Evolutionary conservation across 2,329 filamentous ascomycete species (phyloP).

Genomic region (Phaeoacremonium minimum): DNA sequence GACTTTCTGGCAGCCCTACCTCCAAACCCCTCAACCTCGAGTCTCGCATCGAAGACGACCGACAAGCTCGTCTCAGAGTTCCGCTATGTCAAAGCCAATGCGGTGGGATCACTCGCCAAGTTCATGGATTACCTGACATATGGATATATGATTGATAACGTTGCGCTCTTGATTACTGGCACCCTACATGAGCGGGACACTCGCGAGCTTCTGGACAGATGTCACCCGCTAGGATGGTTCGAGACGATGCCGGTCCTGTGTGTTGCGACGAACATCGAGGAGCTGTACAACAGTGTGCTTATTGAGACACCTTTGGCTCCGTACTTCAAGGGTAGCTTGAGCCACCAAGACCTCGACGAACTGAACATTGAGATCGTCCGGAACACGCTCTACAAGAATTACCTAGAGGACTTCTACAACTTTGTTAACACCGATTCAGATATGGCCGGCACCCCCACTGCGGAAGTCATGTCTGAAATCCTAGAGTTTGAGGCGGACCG

Average conservation of each 20-base stretch:
- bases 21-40: constrained; percentile 93
- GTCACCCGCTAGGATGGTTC: constrained; percentile 97
- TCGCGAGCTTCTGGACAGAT: constrained; percentile 88
- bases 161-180: constrained; percentile 94
- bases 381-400: constrained; percentile 99
- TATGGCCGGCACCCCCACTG: constrained; percentile 81
- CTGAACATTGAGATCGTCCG: constrained; percentile 98
- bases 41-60: constrained; percentile 89
- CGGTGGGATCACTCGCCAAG: constrained; percentile 82
- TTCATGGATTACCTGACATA: constrained; percentile 99
- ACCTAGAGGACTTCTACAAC: constrained; percentile 93
- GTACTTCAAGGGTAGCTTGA: constrained; percentile 96
- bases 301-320: constrained; percentile 94
- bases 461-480: constrained; percentile 93
- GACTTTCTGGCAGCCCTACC: constrained; percentile 93
- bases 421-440: constrained; percentile 90
- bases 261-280: constrained; percentile 96
- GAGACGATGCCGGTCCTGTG: constrained; percentile 98
- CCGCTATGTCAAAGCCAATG: constrained; percentile 90
- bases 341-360: constrained; percentile 95
- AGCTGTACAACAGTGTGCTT: constrained; percentile 95
- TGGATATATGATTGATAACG: constrained; percentile 99
- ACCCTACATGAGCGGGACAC: constrained; percentile 97
- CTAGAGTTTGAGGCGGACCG: constrained; percentile 96
- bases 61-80: constrained; percentile 98